A percentile compares a stretch with the other conserved stretches of the same genome.
phyloP scores from a whole-genome alignment of 768 basidiomycete genomes.

The Lentinula guzmanii region DNA sequence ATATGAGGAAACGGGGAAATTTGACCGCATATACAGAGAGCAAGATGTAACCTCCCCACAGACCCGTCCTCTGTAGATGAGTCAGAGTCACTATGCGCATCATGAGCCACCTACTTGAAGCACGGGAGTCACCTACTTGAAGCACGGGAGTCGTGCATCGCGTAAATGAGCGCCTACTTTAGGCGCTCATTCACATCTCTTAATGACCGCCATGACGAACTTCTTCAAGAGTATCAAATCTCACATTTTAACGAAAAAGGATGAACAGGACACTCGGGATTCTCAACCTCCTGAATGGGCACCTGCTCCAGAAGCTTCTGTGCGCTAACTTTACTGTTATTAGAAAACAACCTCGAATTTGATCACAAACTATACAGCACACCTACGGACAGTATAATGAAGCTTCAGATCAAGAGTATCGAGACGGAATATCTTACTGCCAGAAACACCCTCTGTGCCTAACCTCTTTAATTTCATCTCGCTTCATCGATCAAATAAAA shows the following conservation, averaged over 20 bases:
- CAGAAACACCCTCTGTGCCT: constrained; percentile 26
- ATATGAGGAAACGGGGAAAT: not conserved
- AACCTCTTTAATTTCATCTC: constrained; percentile 45
- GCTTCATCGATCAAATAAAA: constrained; percentile 45
- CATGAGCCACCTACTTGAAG: too few species aligned
- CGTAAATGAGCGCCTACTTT: too few species aligned
- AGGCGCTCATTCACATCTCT: not conserved
- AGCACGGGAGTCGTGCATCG: too few species aligned
- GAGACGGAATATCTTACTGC: constrained; percentile 49
- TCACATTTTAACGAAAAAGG: not conserved
- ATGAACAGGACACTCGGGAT: not conserved
- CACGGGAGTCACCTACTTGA: too few species aligned
- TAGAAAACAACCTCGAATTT: not conserved
- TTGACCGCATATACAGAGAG: not conserved
- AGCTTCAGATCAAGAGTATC: constrained; percentile 50
- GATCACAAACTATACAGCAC: not conserved
- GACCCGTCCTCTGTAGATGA: too few species aligned
- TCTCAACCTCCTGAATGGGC: constrained; percentile 47
- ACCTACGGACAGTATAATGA: constrained; percentile 44
- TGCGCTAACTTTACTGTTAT: constrained; percentile 12
- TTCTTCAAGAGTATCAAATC: not conserved
- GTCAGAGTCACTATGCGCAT: too few species aligned
- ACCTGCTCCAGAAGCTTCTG: constrained; percentile 48
- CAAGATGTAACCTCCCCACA: not conserved
- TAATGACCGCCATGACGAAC: not conserved